Conservation (phyloP, 2,329 filamentous ascomycete genomes). For the Hirsutella minnesotensis region DNA sequence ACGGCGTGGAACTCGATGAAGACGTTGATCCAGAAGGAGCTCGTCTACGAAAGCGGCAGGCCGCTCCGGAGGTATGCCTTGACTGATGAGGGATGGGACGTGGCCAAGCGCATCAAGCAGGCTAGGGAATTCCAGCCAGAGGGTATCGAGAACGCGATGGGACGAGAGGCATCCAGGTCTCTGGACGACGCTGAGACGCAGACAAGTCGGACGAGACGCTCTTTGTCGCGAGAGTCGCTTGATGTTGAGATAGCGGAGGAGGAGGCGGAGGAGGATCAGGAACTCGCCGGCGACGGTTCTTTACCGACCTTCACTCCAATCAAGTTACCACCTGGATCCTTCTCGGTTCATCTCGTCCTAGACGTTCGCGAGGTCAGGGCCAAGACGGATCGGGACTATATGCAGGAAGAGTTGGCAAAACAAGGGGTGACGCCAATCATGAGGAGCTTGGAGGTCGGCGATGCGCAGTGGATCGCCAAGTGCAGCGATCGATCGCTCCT, state of each 20-base stretch:
- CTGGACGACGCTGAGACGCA: background rate
- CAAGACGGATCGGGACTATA: constrained; percentile 64
- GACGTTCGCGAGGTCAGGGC: constrained; percentile 66
- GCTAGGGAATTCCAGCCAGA: constrained; percentile 26
- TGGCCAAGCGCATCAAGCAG: constrained; percentile 51
- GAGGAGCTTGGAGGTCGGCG: constrained; percentile 59
- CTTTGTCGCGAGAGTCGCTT: constrained; percentile 6
- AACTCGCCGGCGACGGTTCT: constrained; percentile 14
- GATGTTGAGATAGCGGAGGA: constrained; percentile 30
- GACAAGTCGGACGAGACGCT: background rate
- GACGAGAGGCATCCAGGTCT: background rate
- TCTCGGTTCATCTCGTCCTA: constrained; percentile 60
- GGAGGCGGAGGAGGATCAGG: constrained; percentile 26
- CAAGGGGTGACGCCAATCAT: constrained; percentile 54
- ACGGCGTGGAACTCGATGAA: constrained; percentile 81
- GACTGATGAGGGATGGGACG: constrained; percentile 69
- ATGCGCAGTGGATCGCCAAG: constrained; percentile 71
- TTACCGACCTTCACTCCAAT: constrained; percentile 47
- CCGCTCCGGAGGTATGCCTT: constrained; percentile 57
- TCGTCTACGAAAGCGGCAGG: constrained; percentile 60
- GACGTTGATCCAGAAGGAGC: constrained; percentile 58
- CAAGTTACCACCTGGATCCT: constrained; percentile 49
- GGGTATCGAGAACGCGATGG: constrained; percentile 6
- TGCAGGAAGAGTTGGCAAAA: constrained; percentile 58
- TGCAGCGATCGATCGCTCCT: constrained; percentile 48